phyloP scores from a whole-genome alignment of 768 basidiomycete species.

The Lactarius sp. region DNA sequence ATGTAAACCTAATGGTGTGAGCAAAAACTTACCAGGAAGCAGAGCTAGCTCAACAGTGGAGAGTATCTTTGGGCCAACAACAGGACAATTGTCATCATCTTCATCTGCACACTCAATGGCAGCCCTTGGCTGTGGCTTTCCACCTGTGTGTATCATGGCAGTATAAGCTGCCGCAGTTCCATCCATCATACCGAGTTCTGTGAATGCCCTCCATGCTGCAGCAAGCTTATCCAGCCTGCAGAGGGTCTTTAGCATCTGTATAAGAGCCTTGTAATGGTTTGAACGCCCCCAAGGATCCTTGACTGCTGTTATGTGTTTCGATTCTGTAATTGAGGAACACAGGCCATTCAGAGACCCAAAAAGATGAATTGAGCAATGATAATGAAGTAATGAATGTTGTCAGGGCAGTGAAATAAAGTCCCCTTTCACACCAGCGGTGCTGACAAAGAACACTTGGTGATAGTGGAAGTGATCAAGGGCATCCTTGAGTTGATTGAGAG shows the following conservation, averaged over 20 bases:
- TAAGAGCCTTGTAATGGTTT: background rate
- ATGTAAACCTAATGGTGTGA: background rate
- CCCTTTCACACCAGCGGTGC: too few relatives aligned
- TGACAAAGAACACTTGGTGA: background rate
- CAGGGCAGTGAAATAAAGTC: too few relatives aligned
- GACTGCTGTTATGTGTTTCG: too few relatives aligned
- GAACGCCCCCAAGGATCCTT: background rate
- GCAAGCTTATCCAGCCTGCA: background rate
- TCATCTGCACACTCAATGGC: background rate
- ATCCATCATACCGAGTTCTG: too few relatives aligned
- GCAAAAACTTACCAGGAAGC: too few relatives aligned
- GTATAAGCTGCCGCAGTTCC: background rate
- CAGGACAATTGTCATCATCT: background rate
- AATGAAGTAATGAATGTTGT: too few relatives aligned
- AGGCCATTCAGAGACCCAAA: background rate
- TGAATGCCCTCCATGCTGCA: background rate
- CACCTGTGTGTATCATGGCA: background rate
- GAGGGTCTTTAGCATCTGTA: background rate
- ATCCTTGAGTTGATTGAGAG: too few relatives aligned
- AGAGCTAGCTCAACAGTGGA: background rate
- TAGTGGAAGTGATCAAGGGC: background rate
- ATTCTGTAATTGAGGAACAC: too few relatives aligned
- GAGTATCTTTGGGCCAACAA: background rate
- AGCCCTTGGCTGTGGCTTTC: background rate
- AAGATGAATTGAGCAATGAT: background rate